Conservation (phyloP, 768 basidiomycete species). For the Mrakia blollopis region DNA sequence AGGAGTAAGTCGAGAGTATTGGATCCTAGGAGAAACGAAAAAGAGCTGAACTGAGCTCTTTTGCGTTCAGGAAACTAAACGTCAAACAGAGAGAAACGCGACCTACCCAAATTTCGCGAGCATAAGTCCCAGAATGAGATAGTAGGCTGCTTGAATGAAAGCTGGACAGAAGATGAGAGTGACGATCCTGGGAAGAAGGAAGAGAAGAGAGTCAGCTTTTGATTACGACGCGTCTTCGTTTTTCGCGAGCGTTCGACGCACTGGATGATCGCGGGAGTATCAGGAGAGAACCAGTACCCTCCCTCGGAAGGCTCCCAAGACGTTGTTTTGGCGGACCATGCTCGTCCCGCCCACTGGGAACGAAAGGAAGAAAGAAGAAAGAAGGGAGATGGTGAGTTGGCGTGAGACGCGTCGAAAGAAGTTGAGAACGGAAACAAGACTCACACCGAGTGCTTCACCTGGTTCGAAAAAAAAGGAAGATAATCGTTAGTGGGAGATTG, state of each 20-base stretch:
- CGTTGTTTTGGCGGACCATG: background rate
- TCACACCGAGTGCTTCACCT: background rate
- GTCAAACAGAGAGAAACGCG: background rate
- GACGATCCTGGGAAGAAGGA: background rate
- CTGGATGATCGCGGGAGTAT: background rate
- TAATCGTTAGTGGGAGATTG: too few species aligned
- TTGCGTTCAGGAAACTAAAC: background rate
- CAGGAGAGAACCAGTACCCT: background rate
- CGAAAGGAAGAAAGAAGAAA: background rate
- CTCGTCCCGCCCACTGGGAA: slow-evolving; percentile 2
- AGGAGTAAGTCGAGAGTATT: slow-evolving; percentile 2
- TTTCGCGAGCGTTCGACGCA: background rate
- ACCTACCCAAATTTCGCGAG: background rate
- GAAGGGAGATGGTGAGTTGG: background rate
- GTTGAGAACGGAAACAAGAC: background rate
- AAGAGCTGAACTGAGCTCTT: background rate
- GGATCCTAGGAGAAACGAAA: background rate
- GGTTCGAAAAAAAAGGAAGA: background rate
- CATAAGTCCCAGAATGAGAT: background rate
- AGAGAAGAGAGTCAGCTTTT: background rate
- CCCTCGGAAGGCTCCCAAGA: background rate
- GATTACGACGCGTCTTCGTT: background rate
- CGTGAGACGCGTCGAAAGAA: background rate
- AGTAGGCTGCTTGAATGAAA: background rate
- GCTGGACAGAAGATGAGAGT: slow-evolving; percentile 4